Base-by-base conservation (phyloP, 2,329 filamentous ascomycete genomes). In the Cordyceps cateniannulata region DNA sequence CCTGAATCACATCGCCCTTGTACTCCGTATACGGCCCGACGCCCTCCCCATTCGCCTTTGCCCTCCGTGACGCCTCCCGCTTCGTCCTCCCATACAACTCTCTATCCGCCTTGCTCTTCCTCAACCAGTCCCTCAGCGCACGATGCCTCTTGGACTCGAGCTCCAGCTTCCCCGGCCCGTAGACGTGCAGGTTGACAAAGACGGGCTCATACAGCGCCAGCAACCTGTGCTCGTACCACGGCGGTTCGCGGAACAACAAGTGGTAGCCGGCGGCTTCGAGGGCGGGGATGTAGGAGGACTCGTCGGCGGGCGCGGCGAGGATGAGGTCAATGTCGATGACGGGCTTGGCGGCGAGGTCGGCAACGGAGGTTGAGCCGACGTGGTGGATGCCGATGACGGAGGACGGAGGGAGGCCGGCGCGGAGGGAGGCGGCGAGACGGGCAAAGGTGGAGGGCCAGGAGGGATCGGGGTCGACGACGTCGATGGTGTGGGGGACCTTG, bases 241-340 rank as follows among this genome's bases (percentile, higher is more conserved):
- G 61, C 0, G 75, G 73, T 68, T 80, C 75, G 32, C 77, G 75
- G 2, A 75, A 56, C 9, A 77, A 67, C 57, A 78, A 78, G 48
- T 69, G 67, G 62, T 79, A 79, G 1, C 76, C 75, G 3, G 67
- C 69, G 0, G 62, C 59, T 65, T 77, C 75, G 12, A 79, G 72
- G 16, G 64, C 65, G 3, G 71, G 68, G 12, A 75, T 73, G 60
- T 78, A 80, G 10, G 63, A 64, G 7, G 59, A 62, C 63, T 80
- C 76, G 52, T 71, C 69, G 38, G 62, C 63, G 22, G 72, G 64
- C 59, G 76, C 69, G 5, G 66, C 59, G n/a, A 81, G 67, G 12
- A 76, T 67, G n/a, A 81, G 67, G 63, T 81, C 79, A 45, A 81
- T 69, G 65, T 81, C 79, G 48, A 81, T 76, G 51, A 80, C 68